These are phyloP conservation scores for Corymbia citriodora DNA, from an alignment of 441 rosid species.

Conservation along the genomic window DNA sequence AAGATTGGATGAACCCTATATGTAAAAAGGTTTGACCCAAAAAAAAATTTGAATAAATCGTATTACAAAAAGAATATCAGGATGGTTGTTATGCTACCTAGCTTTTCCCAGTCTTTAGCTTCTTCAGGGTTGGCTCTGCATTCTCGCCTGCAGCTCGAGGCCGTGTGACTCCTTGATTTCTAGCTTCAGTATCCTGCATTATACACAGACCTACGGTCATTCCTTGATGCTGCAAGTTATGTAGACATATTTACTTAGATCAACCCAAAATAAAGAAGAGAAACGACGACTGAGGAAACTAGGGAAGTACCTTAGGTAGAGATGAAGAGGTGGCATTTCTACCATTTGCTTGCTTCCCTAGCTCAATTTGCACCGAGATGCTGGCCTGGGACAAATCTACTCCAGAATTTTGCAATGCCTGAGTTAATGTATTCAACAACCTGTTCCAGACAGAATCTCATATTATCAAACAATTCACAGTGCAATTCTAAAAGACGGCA, in stretches of 20 bases:
- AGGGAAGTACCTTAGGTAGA: slow-evolving; percentile 24
- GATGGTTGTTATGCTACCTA: slow-evolving; percentile 5
- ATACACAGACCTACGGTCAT: neutral
- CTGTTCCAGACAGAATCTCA: slow-evolving; percentile 23
- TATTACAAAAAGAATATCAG: slow-evolving; percentile 12
- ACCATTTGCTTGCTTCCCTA: slow-evolving; percentile 52
- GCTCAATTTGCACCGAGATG: slow-evolving; percentile 78
- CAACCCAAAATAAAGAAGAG: neutral
- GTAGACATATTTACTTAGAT: neutral
- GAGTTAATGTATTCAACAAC: slow-evolving; percentile 58
- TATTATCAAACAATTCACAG: neutral
- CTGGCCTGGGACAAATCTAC: slow-evolving; percentile 79
- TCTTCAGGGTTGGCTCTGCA: slow-evolving; percentile 34
- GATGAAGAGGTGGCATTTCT: slow-evolving; percentile 14
- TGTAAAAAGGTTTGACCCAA: neutral
- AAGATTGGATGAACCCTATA: slow-evolving; percentile 12
- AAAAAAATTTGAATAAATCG: slow-evolving; percentile 17
- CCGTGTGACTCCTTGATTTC: slow-evolving; percentile 24
- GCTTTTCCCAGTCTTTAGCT: slow-evolving; percentile 33
- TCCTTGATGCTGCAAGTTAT: neutral
- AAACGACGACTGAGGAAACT: neutral
- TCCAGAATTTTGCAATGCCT: slow-evolving; percentile 76
- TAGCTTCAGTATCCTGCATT: slow-evolving; percentile 21
- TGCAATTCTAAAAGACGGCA: neutral
- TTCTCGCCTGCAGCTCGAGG: slow-evolving; percentile 25